A percentile compares a stretch with the other conserved stretches of the same genome.
Conservation (phyloP, 106 monocot species). For the Dendrobium nobile region DNA sequence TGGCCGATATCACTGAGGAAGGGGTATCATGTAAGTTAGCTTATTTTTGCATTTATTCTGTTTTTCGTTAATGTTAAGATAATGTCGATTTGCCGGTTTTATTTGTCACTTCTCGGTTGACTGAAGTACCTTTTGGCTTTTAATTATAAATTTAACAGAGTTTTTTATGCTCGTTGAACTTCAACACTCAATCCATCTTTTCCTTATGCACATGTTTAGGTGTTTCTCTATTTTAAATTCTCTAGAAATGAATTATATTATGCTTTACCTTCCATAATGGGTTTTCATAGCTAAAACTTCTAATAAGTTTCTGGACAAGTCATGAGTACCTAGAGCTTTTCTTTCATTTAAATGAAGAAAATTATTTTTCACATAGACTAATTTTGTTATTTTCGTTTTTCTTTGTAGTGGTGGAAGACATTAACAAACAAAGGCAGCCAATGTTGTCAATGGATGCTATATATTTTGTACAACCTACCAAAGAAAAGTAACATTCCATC, state of each 20-base stretch:
- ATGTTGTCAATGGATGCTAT: slow-evolving; percentile 90
- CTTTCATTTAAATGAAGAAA: not conserved
- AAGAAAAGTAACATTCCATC: slow-evolving; percentile 62
- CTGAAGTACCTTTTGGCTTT: not conserved
- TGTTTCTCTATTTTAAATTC: too few species aligned
- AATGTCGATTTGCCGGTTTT: not conserved
- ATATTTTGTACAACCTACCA: slow-evolving; percentile 90
- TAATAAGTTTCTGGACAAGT: not conserved
- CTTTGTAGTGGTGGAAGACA: slow-evolving; percentile 83
- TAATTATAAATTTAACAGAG: not conserved
- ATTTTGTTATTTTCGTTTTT: slow-evolving; percentile 9
- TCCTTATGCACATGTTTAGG: too few species aligned
- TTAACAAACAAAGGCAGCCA: slow-evolving; percentile 87
- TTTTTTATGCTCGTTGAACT: not conserved
- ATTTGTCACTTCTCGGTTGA: not conserved
- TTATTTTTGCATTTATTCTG: not conserved
- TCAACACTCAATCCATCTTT: not conserved
- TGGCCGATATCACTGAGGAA: slow-evolving; percentile 19
- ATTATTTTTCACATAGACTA: not conserved
- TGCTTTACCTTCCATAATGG: not conserved
- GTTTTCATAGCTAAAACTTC: not conserved
- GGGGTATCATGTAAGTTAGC: slow-evolving; percentile 21
- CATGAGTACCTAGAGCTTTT: not conserved
- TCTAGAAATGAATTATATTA: too few species aligned
- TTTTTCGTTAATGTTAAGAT: not conserved